Evolutionary conservation across 768 basidiomycete species (phyloP), one percentile per base, ranked within the genome.

Genomic region (Hericium coralloides): DNA sequence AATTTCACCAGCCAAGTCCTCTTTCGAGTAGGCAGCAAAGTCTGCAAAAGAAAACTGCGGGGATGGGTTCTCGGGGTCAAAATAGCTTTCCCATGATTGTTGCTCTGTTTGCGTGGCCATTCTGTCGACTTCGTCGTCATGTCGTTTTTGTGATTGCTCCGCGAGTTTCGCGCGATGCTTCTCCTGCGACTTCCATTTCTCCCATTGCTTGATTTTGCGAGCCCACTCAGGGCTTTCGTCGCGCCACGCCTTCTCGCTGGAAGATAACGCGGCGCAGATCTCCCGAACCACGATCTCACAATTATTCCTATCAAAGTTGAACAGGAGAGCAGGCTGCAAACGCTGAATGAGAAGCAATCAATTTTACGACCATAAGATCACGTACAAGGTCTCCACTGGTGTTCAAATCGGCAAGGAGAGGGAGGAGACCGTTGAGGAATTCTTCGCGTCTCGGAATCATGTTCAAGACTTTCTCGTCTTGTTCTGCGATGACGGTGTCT

Each of bases 41-140:
- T 77, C 76, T 3, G 78, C 78, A 56, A 88, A 84, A 2, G 83
- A 82, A 67, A 87, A 88, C 49, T 80, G 74, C 4, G 75, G 69
- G 0, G 77, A 76, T 0, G 85, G 83, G 15, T 80, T 80, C 0
- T 75, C 63, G 0, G 83, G 83, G 66, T 85, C 68, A 61, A 87
- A 87, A 4, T 74, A 70, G 38, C 68, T 70, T 58, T 84, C 77
- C 82, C 82, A 82, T 36, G 61, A 53, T 15, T 68, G 64, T 26
- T 55, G 38, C 25, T 58, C 59, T 12, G 12, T 63, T 60, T 58
- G 69, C 64, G n/a, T 55, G 15, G 57, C 45, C 43, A 57, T 60
- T 2, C 52, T 54, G 14, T 67, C 73, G 8, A 72, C 65, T 5
- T 45, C 49, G 38, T 74, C 69, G 38, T 67, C 63, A 58, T 71